phyloP scores from a whole-genome alignment of 2,329 filamentous ascomycete genomes.

The Cordyceps cicadae region DNA sequence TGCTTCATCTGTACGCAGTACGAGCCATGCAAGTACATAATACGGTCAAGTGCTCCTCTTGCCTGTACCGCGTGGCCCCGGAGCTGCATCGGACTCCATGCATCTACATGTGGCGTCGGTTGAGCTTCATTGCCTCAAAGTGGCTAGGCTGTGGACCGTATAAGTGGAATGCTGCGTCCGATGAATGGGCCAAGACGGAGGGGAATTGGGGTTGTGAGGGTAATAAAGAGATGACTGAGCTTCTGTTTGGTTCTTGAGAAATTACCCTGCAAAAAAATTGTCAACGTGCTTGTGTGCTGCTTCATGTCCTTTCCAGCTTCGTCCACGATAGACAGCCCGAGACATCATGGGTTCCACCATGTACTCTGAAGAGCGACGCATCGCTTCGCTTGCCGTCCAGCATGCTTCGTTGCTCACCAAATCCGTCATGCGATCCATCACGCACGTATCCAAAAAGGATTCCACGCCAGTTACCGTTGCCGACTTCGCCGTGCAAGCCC shows the following conservation, averaged over 20 bases:
- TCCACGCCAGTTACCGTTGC: slow-evolving; percentile 46
- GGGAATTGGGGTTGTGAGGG: background rate
- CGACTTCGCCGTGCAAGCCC: slow-evolving; percentile 47
- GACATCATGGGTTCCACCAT: background rate
- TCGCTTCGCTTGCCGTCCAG: slow-evolving; percentile 33
- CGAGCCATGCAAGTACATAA: too few species aligned
- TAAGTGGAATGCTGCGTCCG: background rate
- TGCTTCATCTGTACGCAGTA: too few species aligned
- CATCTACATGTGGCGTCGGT: background rate
- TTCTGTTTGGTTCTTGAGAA: too few species aligned
- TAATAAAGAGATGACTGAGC: too few species aligned
- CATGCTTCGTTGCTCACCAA: slow-evolving; percentile 44
- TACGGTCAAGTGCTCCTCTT: too few species aligned
- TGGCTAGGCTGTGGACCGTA: background rate
- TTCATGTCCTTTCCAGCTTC: too few species aligned
- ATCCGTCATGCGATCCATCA: slow-evolving; percentile 26
- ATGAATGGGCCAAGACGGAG: background rate
- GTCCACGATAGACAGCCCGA: too few species aligned
- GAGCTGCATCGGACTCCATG: background rate
- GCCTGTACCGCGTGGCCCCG: background rate
- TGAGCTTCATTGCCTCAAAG: background rate
- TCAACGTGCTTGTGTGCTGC: background rate
- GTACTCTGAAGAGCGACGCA: background rate
- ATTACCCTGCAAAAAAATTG: too few species aligned
- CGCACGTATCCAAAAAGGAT: slow-evolving; percentile 42